phyloP scores from a whole-genome alignment of 352 stramenopile genomes.

The Pythium plurisporium region DNA sequence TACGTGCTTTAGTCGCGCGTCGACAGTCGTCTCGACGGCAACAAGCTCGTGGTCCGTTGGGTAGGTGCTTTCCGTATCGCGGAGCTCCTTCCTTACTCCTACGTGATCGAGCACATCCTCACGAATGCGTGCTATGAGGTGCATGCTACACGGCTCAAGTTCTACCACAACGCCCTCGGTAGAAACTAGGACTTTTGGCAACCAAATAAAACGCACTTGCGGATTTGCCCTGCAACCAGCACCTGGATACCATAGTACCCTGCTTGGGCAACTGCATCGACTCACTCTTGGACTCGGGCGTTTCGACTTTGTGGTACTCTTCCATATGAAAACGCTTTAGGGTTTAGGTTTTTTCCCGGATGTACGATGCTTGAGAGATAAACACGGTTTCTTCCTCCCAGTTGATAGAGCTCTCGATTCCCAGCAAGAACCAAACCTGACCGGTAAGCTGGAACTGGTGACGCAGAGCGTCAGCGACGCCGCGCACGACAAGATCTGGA shows the following conservation, averaged over 20 bases:
- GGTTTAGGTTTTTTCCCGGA: rapidly evolving
- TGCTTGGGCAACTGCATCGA: too few relatives aligned
- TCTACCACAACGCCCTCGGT: slow-evolving; percentile 16
- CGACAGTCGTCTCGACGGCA: slow-evolving; percentile 12
- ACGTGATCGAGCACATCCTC: slow-evolving; percentile 18
- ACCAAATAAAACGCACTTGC: too few relatives aligned
- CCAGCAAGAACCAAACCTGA: background rate
- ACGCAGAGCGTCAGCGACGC: background rate
- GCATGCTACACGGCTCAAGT: slow-evolving; percentile 17
- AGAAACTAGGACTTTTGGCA: too few relatives aligned
- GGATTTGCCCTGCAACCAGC: too few relatives aligned
- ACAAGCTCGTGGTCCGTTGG: slow-evolving; percentile 22
- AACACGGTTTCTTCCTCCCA: background rate
- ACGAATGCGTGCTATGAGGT: slow-evolving; percentile 16
- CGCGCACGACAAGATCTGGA: rapidly evolving
- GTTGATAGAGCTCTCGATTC: background rate
- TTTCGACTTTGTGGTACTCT: background rate
- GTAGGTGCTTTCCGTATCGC: slow-evolving; percentile 16
- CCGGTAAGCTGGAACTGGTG: background rate
- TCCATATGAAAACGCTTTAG: background rate
- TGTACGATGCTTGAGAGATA: background rate
- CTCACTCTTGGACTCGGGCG: background rate
- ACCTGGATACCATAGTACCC: too few relatives aligned
- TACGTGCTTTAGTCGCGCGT: slow-evolving; percentile 24
- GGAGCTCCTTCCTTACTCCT: slow-evolving; percentile 14